Base-by-base conservation (phyloP, 768 basidiomycete genomes). In the Amanita rubescens region DNA sequence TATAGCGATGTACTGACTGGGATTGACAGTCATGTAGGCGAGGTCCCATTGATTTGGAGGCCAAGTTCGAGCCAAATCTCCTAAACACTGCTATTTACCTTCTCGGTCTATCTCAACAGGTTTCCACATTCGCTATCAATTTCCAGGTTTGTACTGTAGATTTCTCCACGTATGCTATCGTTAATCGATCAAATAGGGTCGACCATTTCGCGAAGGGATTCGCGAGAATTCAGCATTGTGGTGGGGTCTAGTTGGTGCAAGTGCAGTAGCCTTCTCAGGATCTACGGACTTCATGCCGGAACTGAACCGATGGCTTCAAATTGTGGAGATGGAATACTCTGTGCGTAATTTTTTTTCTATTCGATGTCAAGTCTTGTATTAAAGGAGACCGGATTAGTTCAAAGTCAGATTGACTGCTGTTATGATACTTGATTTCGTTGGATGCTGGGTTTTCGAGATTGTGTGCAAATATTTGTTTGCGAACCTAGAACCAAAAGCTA, bases 101-200 rank as follows among this genome's bases (percentile, higher is more conserved):
- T 25, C 77, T 99, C 49, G 88, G 94, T 50, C 78, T 98, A 34
- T 94, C 91, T 2, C 95, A 99, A 66, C 96, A 99, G 68, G 95
- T 99, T 1, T 98, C 95, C 6, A 98, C 96, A 0, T 98, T 99
- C 63, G 86, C 94, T 3, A 93, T 98, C 73, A 99, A 99, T 74
- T 99, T 94, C 80, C 92, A 94, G 74, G 85, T 82, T 59, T 30
- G 67, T 58, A 25, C 27, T 17, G 9, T 37, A 8, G 24, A 42
- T 37, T 46, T 2, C 33, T 33, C 7, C 30, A 30, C 33, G 39
- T 22, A 19, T 30, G 14, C 45, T 25, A 10, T 41, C 9, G 39
- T 42, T 55, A 22, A 52, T 19, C 33, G 17, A 56, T n/a, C 33
- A 41, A 49, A 1, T 63, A 90, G 80, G 96, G 96, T 8, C 87